Evolutionary conservation across 1,139 yeast species (phyloP).

Genomic region (Taphrina betulina): DNA sequence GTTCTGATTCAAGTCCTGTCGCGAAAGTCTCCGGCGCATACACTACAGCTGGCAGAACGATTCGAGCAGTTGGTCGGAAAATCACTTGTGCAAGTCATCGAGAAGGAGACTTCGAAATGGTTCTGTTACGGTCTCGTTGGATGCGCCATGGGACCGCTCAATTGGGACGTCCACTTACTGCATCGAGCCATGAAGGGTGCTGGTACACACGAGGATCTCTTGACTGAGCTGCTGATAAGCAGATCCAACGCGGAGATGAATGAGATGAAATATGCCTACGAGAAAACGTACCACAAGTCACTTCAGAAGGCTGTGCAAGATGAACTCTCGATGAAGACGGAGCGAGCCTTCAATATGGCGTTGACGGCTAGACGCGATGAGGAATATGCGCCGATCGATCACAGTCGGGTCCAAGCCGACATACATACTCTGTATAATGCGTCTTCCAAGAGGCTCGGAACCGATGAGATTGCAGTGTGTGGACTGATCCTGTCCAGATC

Average conservation of each 20-base stretch:
- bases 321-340: constrained; percentile 39
- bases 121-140: constrained; percentile 37
- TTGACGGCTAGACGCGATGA: constrained; percentile 36
- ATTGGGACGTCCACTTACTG: constrained; percentile 37
- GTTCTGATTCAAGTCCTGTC: constrained; percentile 36
- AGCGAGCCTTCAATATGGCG: constrained; percentile 38
- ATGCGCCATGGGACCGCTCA: constrained; percentile 38
- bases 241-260: constrained; percentile 38
- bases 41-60: constrained; percentile 35
- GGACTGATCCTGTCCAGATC: constrained; percentile 38
- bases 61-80: constrained; percentile 37
- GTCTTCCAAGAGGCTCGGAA: constrained; percentile 36
- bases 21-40: constrained; percentile 36
- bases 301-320: constrained; percentile 37
- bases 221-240: constrained; percentile 38
- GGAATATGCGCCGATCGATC: constrained; percentile 37
- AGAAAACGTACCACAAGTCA: constrained; percentile 34
- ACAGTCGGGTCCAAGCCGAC: constrained; percentile 36
- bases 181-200: constrained; percentile 38
- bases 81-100: constrained; percentile 36
- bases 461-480: constrained; percentile 39
- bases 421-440: constrained; percentile 37
- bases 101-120: constrained; percentile 38
- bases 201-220: constrained; percentile 39
- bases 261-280: constrained; percentile 38